Evolutionary conservation across 208 protist species (phyloP), one percentile per base, ranked within the genome.

Genomic region (Acanthamoeba castellanii): DNA sequence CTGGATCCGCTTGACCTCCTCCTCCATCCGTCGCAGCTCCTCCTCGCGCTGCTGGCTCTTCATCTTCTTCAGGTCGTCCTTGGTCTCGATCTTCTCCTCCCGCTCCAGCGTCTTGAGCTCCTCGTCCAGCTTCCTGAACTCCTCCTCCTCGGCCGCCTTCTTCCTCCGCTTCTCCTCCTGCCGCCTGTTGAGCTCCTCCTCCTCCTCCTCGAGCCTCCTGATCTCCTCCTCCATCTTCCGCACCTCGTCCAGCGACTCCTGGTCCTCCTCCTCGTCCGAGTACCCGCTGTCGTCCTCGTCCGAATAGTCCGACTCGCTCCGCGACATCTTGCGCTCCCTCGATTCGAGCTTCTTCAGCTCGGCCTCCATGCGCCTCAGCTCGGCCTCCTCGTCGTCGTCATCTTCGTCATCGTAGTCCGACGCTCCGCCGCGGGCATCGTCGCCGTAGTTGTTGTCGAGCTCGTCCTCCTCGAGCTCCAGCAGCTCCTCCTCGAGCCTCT

Each of bases 51-150:
- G 61, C 64, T 92, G 87, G 20, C 64, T 59, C 61, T 68, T 92
- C 34, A 76, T 92, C 61, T 92, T 92, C 61, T 55, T 92, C 14
- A 92, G 55, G 61, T 92, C 87, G 42, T 92, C 87, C 87, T 92
- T 92, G 32, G 87, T 76, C 37, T 68, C 34, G 32, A 68, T 50
- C 64, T 92, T 92, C 59, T 92, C 87, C 25, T 76, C 42, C 61
- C 37, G 27, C 61, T 92, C 50, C 50, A 45, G 74, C 32, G 14
- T 45, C 74, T 45, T 57, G 47, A 88, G 81, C 34, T 88, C 81
- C 50, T 88, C 81, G 30, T 88, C 81, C 14, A 88, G 81, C 52
- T 64, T 88, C 81, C 25, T 88, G 81, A 88, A 88, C 30, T 88
- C 81, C 52, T 88, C 81, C 50, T 88, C 81, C 50, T 88, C 81